These are phyloP conservation scores for Fusarium sp. DNA, from an alignment of 2,329 filamentous ascomycete species.

Conservation along the genomic window DNA sequence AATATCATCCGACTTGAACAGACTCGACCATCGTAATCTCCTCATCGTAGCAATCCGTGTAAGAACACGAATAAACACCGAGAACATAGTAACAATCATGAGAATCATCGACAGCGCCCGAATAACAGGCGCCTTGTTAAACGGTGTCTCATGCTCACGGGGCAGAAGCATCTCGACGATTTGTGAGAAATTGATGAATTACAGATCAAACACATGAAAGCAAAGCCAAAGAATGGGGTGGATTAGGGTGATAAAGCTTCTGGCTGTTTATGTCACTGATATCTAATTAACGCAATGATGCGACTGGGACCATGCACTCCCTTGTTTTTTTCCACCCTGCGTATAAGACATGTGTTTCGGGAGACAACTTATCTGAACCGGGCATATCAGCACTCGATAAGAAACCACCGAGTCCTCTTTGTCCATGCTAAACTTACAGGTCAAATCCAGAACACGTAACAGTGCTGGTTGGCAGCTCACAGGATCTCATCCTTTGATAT, in stretches of 20 bases:
- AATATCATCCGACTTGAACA: slow-evolving; percentile 2
- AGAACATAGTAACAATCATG: slow-evolving; percentile 2
- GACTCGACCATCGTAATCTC: background rate
- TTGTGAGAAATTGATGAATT: background rate
- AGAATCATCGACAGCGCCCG: slow-evolving; percentile 14
- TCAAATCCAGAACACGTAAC: background rate
- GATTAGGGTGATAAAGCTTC: slow-evolving; percentile 7
- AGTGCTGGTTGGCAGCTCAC: background rate
- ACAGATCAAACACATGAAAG: background rate
- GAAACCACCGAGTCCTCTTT: background rate
- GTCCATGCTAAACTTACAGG: background rate
- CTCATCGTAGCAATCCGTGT: background rate
- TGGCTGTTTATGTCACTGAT: background rate
- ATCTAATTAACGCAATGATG: background rate
- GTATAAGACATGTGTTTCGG: background rate
- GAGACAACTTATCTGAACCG: background rate
- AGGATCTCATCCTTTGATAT: background rate
- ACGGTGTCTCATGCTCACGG: slow-evolving; percentile 19
- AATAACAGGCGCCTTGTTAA: slow-evolving; percentile 13
- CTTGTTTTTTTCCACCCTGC: background rate
- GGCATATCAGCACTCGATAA: background rate
- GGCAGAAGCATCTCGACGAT: slow-evolving; percentile 3
- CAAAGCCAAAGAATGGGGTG: background rate
- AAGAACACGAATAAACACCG: slow-evolving; percentile 3
- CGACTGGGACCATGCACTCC: background rate